A percentile compares a stretch with the other conserved stretches of the same genome.
Evolutionary conservation across 1,284 basidiomycete species (phyloP).

Genomic region (Moesziomyces sp.): DNA sequence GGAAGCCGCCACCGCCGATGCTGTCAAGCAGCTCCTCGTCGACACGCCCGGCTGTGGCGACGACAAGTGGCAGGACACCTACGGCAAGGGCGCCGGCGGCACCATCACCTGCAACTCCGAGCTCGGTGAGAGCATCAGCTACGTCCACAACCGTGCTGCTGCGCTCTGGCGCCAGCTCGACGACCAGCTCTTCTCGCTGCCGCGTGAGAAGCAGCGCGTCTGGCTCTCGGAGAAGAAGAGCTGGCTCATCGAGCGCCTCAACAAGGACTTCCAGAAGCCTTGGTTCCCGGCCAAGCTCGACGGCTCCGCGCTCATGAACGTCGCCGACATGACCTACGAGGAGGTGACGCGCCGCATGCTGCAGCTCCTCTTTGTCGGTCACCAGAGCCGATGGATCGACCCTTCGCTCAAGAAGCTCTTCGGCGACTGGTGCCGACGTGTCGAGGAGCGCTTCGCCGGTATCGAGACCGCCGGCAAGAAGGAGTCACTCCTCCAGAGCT

Average conservation of each 20-base stretch:
- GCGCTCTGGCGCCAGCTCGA: conserved; percentile 99
- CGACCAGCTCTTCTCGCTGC: conserved; percentile 84
- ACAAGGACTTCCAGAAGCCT: conserved; percentile 90
- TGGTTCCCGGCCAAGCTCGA: conserved; percentile 65
- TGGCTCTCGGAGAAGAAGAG: conserved; percentile 89
- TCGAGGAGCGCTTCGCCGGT: conserved; percentile 83
- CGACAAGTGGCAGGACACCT: conserved; percentile 92
- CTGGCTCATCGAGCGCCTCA: conserved; percentile 90
- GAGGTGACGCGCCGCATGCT: conserved; percentile 92
- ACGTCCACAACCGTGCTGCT: conserved; percentile 86
- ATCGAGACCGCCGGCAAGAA: conserved; percentile 58
- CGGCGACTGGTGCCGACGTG: conserved; percentile 89
- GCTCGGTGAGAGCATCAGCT: conserved; percentile 98
- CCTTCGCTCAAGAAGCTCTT: conserved; percentile 90
- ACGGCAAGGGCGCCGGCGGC: conserved; percentile 86
- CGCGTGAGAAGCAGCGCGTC: conserved; percentile 89
- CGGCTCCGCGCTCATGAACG: conserved; percentile 78
- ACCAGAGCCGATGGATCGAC: conserved; percentile 94
- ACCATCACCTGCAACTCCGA: conserved; percentile 97
- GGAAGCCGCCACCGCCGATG: conserved; percentile 92
- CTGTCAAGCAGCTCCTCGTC: conserved; percentile 96
- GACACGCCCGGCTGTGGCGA: conserved; percentile 93
- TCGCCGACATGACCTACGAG: conserved; percentile 98
- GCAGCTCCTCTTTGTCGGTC: conserved; percentile 88
- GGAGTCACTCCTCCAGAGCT: conserved; percentile 75